phyloP scores from a whole-genome alignment of 2,329 filamentous ascomycete species.

The Aspergillus terreus region DNA sequence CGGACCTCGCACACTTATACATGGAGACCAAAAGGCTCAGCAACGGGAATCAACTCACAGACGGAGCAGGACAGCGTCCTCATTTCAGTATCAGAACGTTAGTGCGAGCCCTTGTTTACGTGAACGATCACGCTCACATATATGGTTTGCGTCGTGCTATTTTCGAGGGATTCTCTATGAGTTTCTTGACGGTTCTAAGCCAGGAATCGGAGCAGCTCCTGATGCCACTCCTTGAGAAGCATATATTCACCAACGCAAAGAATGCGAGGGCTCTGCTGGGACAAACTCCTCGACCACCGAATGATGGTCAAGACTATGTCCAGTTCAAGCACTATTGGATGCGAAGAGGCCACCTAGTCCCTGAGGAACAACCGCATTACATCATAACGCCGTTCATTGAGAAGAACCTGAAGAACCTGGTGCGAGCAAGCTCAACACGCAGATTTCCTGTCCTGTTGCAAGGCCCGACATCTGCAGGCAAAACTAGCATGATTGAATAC shows the following conservation, averaged over 20 bases:
- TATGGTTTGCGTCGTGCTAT: conserved; percentile 83
- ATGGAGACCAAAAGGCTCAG: conserved; percentile 79
- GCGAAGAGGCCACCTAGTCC: conserved; percentile 64
- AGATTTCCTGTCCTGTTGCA: conserved; percentile 93
- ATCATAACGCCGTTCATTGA: conserved; percentile 96
- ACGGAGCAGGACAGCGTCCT: conserved; percentile 91
- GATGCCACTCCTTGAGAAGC: conserved; percentile 72
- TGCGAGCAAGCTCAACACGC: conserved; percentile 86
- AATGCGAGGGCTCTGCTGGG: conserved; percentile 71
- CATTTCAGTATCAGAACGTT: conserved; percentile 96
- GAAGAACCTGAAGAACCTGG: conserved; percentile 89
- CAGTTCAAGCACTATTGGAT: conserved; percentile 91
- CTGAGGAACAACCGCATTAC: conserved; percentile 77
- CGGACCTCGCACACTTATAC: conserved; percentile 83
- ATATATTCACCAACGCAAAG: conserved; percentile 68
- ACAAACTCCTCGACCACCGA: conserved; percentile 72
- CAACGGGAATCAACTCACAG: conserved; percentile 78
- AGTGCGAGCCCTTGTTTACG: conserved; percentile 84
- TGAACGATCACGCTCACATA: conserved; percentile 74
- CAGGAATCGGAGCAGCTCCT: conserved; percentile 75
- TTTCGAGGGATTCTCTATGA: conserved; percentile 97
- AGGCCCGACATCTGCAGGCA: conserved; percentile 93
- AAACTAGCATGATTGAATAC: conserved; percentile 99
- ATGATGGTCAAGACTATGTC: conserved; percentile 73
- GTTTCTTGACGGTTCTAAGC: conserved; percentile 86